Conservation (phyloP, 768 basidiomycete genomes). For the Lepiota brunneoincarnata region DNA sequence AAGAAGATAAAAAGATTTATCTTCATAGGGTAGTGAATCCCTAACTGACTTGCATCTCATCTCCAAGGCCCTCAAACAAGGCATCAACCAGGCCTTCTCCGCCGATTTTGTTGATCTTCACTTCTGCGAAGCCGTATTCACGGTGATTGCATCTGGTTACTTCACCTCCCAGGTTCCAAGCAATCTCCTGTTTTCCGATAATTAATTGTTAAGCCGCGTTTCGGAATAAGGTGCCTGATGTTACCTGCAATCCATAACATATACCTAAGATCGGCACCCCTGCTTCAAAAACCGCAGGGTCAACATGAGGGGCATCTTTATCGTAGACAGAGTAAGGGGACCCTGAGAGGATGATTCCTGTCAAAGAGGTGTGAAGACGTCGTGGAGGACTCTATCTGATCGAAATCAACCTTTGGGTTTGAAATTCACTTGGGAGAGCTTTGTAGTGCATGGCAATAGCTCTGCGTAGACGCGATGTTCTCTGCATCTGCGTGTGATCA, state of each 20-base stretch:
- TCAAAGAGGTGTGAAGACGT: background rate
- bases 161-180: slow-evolving; percentile 80
- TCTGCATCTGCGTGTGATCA: slow-evolving; percentile 96
- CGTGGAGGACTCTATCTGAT: slow-evolving; percentile 2
- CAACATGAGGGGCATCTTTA: slow-evolving; percentile 86
- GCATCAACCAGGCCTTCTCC: slow-evolving; percentile 55
- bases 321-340: slow-evolving; percentile 99
- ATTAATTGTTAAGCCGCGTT: background rate
- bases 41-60: slow-evolving; percentile 80
- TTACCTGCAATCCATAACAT: slow-evolving; percentile 93
- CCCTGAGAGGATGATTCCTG: slow-evolving; percentile 93
- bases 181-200: slow-evolving; percentile 70
- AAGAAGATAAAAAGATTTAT: slow-evolving; percentile 7
- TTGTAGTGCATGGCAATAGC: slow-evolving; percentile 93
- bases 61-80: slow-evolving; percentile 84
- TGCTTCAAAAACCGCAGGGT: slow-evolving; percentile 84
- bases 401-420: slow-evolving; percentile 81
- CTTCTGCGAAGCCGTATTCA: slow-evolving; percentile 91
- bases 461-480: slow-evolving; percentile 98
- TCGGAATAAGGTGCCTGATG: slow-evolving; percentile 14
- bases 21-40: background rate
- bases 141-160: slow-evolving; percentile 87
- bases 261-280: slow-evolving; percentile 94
- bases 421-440: slow-evolving; percentile 83
- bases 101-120: slow-evolving; percentile 68